Conservation (phyloP, 2,329 filamentous ascomycete species). For the Aspergillus intermedius region DNA sequence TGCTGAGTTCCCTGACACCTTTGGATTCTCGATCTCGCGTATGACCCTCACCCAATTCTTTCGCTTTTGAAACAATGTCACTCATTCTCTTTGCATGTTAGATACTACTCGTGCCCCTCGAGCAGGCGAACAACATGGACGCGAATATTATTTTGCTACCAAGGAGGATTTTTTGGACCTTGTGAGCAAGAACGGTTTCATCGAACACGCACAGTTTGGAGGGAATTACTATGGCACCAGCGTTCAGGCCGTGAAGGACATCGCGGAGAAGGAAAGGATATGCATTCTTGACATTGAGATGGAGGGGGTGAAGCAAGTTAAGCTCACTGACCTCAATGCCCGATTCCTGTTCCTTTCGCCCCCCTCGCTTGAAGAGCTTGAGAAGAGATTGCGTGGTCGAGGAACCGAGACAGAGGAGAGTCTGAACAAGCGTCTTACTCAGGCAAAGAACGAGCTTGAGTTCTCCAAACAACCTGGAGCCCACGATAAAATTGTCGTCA, state of each 20-base stretch:
- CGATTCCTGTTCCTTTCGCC: slow-evolving; percentile 82
- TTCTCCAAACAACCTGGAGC: slow-evolving; percentile 62
- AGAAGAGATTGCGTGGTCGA: slow-evolving; percentile 65
- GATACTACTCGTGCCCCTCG: slow-evolving; percentile 79
- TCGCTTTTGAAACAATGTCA: neutral
- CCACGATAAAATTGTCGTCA: slow-evolving; percentile 60
- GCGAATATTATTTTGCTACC: slow-evolving; percentile 73
- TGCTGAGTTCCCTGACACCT: slow-evolving; percentile 35
- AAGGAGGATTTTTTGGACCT: slow-evolving; percentile 62
- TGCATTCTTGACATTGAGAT: slow-evolving; percentile 95
- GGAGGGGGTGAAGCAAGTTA: slow-evolving; percentile 95
- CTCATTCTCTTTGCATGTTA: slow-evolving; percentile 6
- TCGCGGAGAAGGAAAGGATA: slow-evolving; percentile 62
- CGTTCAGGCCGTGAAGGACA: slow-evolving; percentile 69
- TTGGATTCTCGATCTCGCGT: slow-evolving; percentile 39
- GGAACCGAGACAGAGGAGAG: slow-evolving; percentile 72
- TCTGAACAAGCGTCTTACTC: slow-evolving; percentile 61
- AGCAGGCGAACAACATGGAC: slow-evolving; percentile 65
- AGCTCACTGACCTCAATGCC: slow-evolving; percentile 64
- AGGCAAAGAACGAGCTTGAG: slow-evolving; percentile 68
- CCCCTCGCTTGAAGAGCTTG: slow-evolving; percentile 66
- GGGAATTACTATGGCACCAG: slow-evolving; percentile 83
- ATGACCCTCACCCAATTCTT: slow-evolving; percentile 11
- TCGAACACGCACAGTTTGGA: slow-evolving; percentile 81
- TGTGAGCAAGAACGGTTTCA: slow-evolving; percentile 64